Percentiles rank a stretch among this genome's conserved stretches.
Conservation (phyloP, 2,329 filamentous ascomycete genomes). For the Coniochaeta hoffmannii region DNA sequence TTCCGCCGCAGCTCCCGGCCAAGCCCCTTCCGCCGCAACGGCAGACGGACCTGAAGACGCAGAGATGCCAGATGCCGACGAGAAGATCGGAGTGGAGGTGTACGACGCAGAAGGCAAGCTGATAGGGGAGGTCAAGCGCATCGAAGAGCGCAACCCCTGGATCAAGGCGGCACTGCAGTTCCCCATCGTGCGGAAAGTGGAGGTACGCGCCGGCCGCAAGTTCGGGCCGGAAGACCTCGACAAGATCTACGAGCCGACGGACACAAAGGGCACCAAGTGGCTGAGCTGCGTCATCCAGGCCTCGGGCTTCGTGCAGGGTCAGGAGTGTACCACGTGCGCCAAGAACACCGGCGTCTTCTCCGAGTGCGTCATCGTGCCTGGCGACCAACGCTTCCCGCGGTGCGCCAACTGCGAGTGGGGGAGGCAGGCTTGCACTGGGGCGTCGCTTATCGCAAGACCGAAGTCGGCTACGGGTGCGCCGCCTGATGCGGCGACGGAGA, state of each 20-base stretch:
- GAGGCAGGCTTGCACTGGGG: constrained; percentile 21
- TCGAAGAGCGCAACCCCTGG: constrained; percentile 32
- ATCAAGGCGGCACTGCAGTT: constrained; percentile 26
- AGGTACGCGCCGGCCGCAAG: constrained; percentile 33
- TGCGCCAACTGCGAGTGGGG: constrained; percentile 48
- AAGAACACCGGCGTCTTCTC: constrained; percentile 36
- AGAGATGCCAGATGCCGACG: background rate
- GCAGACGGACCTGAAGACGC: no score
- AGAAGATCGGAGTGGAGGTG: constrained; percentile 24
- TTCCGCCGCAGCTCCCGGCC: no score
- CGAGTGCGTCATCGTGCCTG: constrained; percentile 27
- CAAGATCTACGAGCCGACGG: constrained; percentile 32
- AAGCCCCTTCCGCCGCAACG: no score
- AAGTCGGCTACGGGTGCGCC: background rate
- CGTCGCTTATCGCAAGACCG: background rate
- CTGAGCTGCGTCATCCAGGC: constrained; percentile 43
- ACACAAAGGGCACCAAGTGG: constrained; percentile 37
- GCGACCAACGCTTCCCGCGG: constrained; percentile 34
- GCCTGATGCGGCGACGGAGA: background rate
- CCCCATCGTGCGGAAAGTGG: constrained; percentile 30
- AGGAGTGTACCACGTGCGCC: constrained; percentile 33
- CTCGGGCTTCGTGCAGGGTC: constrained; percentile 31
- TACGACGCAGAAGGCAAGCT: constrained; percentile 27
- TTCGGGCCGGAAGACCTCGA: constrained; percentile 31
- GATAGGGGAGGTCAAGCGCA: constrained; percentile 28